These are phyloP conservation scores for Aspergillus kassunensis DNA, from an alignment of 495 filamentous ascomycete species.

Conservation along the genomic window DNA sequence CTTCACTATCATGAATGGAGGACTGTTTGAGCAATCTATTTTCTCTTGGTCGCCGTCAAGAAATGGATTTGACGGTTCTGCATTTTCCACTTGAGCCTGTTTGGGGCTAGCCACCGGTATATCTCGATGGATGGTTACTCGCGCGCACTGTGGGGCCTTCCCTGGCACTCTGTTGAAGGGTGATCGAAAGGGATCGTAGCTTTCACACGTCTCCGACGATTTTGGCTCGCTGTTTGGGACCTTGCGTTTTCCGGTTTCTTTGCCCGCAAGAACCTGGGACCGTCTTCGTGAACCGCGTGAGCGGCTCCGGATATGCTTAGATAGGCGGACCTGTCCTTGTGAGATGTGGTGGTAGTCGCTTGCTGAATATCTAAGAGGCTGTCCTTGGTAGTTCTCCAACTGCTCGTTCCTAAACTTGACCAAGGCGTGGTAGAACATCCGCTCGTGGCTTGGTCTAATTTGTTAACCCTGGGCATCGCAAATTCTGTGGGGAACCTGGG, in stretches of 20 bases:
- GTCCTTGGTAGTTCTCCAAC: slow-evolving; percentile 74
- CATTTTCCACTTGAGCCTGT: slow-evolving; percentile 3
- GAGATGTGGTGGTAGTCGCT: slow-evolving; percentile 85
- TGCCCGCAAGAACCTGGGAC: slow-evolving; percentile 68
- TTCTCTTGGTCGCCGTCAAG: slow-evolving; percentile 21
- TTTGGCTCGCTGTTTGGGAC: slow-evolving; percentile 48
- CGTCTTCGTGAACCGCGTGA: slow-evolving; percentile 46
- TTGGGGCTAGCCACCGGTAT: slow-evolving; percentile 7
- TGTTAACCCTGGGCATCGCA: slow-evolving; percentile 11
- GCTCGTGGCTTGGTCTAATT: slow-evolving; percentile 74
- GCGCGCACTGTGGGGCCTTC: slow-evolving; percentile 46
- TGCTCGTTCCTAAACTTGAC: slow-evolving; percentile 74
- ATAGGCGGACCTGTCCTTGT: slow-evolving; percentile 44
- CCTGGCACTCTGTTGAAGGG: slow-evolving; percentile 47
- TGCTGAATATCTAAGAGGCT: slow-evolving; percentile 68
- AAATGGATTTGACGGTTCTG: slow-evolving; percentile 23
- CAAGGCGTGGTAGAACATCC: slow-evolving; percentile 84
- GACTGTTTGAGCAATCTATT: slow-evolving; percentile 17
- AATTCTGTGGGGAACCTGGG: no score
- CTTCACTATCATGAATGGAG: slow-evolving; percentile 32
- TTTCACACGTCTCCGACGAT: slow-evolving; percentile 44
- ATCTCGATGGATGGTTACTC: slow-evolving; percentile 63
- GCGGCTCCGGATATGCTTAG: slow-evolving; percentile 32
- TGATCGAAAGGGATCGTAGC: slow-evolving; percentile 83
- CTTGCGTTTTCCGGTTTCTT: slow-evolving; percentile 16